phyloP scores from a whole-genome alignment of 2,329 filamentous ascomycete species.

The Elsinoe ampelina region DNA sequence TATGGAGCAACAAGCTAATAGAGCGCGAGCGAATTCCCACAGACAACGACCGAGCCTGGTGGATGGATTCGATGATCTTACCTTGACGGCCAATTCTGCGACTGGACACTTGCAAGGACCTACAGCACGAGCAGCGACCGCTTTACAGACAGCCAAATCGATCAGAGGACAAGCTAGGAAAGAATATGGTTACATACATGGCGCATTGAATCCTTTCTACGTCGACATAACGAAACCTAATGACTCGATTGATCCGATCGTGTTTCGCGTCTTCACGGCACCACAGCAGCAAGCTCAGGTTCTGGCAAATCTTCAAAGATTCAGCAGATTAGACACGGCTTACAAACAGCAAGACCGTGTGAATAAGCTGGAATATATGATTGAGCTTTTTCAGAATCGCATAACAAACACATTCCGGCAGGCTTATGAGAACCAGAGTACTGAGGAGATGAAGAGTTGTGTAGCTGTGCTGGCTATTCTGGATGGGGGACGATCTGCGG shows the following conservation, averaged over 20 bases:
- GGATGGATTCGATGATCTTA: conserved; percentile 75
- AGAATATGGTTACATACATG: conserved; percentile 86
- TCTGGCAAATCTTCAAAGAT: conserved; percentile 68
- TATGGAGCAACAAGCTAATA: conserved; percentile 50
- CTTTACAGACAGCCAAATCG: conserved; percentile 63
- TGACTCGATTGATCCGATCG: conserved; percentile 67
- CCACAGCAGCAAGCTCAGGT: conserved; percentile 87
- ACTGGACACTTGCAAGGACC: conserved; percentile 27
- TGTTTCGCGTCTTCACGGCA: conserved; percentile 80
- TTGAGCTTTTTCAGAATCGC: conserved; percentile 78
- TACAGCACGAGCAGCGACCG: conserved; percentile 51
- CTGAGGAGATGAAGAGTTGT: conserved; percentile 81
- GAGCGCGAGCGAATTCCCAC: conserved; percentile 17
- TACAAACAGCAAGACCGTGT: conserved; percentile 63
- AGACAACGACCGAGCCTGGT: conserved; percentile 30
- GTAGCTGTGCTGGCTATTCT: conserved; percentile 74
- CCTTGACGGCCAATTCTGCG: conserved; percentile 38
- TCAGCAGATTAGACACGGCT: conserved; percentile 72
- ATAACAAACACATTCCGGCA: conserved; percentile 88
- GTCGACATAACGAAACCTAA: conserved; percentile 64
- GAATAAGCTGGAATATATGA: conserved; percentile 64
- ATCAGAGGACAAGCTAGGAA: conserved; percentile 75
- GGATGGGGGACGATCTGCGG: conserved; percentile 67
- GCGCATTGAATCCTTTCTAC: conserved; percentile 82
- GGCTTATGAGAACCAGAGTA: conserved; percentile 79